Base-by-base conservation (phyloP, 768 basidiomycete species). In the Suillus cothurnatus region DNA sequence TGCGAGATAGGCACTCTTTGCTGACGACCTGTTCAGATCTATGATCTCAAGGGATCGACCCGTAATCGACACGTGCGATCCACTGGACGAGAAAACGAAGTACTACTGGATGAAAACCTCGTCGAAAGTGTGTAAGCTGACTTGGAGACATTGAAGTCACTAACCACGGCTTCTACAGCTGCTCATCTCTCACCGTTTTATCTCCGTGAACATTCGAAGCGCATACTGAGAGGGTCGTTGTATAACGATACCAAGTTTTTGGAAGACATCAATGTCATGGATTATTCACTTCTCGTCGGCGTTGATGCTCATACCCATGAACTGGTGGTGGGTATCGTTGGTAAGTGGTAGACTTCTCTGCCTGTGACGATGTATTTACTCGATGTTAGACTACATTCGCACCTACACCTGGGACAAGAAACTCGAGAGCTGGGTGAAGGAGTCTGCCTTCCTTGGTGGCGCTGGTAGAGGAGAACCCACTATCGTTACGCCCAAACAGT, bases 331-430 rank as follows among this genome's bases (percentile, higher is more conserved):
- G 97, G 97, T 26, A 98, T 99, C 45, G 95, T 99, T 62, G 97
- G 97, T 92, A 78, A 72, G 95, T 81, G 7, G n/a, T 32, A 26
- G 21, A 32, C 43, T 50, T 34, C 14, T 26, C 36, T 60, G 21
- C 41, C 19, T 43, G 21, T 38, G 21, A 14, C 23, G 23, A 70
- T 38, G 23, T 26, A 52, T 58, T 63, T 11, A 43, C 26, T 61
- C 61, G 15, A 32, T 31, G 15, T 6, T 62, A 96, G 95, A 97
- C 75, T 97, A 95, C 72, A 93, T 97, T 68, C 91, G 95, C 11
- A 95, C 95, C 4, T 97, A 96, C 73, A 97, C 94, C 0, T 97
- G 95, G 95, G 97, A 99, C 81, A 99, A 99, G 81, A 95, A 95
- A 70, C 81, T 99, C 21, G 97, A 99, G 79, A 98, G 91, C 66